phyloP scores from a whole-genome alignment of 495 filamentous ascomycete genomes.

The Podospora sp. region DNA sequence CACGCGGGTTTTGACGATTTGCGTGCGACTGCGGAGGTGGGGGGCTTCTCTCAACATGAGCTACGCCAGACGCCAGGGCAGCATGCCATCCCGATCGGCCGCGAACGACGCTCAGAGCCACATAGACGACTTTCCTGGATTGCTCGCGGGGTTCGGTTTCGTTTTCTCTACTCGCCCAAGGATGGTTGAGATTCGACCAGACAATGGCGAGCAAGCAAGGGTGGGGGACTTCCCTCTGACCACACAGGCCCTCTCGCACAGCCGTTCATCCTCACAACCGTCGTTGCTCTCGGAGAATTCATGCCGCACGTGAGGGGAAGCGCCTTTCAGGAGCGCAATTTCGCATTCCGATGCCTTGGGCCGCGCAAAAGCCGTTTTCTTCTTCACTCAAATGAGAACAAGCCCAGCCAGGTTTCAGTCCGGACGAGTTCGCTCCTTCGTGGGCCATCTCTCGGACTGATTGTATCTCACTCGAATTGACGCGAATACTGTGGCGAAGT shows the following conservation, averaged over 20 bases:
- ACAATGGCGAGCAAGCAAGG: neutral
- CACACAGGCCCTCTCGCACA: neutral
- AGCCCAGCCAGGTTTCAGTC: neutral
- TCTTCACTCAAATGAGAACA: neutral
- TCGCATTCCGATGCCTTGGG: neutral
- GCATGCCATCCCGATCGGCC: too few species aligned
- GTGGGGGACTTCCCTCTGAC: neutral
- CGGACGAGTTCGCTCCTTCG: neutral
- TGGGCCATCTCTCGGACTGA: neutral
- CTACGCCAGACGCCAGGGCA: too few species aligned
- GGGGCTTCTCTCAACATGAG: neutral
- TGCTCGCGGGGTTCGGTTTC: slow-evolving; percentile 14
- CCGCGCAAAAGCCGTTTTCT: neutral
- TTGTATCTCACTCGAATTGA: slow-evolving; percentile 3
- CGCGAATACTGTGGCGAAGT: slow-evolving; percentile 5
- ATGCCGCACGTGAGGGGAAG: neutral
- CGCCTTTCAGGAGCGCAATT: neutral
- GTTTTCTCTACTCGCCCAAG: slow-evolving; percentile 2
- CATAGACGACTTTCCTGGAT: neutral
- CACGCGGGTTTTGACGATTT: neutral
- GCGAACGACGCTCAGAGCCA: slow-evolving; percentile 4
- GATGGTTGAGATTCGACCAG: neutral
- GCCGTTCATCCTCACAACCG: neutral
- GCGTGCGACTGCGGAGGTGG: neutral
- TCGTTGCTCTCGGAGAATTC: neutral